Base-by-base conservation (phyloP, 2,329 filamentous ascomycete genomes). In the Ascocoryne sarcoides region DNA sequence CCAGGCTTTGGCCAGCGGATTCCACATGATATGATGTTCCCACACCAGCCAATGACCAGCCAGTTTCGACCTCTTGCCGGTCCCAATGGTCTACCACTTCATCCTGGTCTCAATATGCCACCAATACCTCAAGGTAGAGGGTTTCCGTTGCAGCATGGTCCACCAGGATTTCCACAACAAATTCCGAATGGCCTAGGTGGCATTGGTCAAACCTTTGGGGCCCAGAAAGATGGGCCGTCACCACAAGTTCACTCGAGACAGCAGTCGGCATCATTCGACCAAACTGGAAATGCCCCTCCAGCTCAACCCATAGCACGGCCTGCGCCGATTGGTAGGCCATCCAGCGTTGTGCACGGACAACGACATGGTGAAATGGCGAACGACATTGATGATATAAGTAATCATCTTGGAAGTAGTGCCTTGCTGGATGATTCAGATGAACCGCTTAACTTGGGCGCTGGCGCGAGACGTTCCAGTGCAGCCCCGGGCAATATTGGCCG, bases 391-490 rank as follows among this genome's bases (percentile, higher is more conserved):
- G 76, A 85, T 36, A 65, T 84, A 40, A 82, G 79, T 47, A 76
- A 82, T 45, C 88, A 92, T 53, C 71, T 98, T 18, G 92, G 92
- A 10, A 96, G 90, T 62, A 89, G 87, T 53, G 92, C 89, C 10
- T 69, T 98, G 10, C 69, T 96, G 34, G 82, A 82, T 46, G 88
- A 93, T 56, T 79, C 61, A 54, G 85, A 69, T 63, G 82, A 68
- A 58, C 73, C 63, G 47, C 65, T 51, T 56, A 61, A 43, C 44
- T 46, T 43, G 56, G 64, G 40, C 51, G 49, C 40, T 57, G 67
- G 53, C 49, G 41, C 54, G 45, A 42, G 57, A 56, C 56, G 61
- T 15, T 53, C 54, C 16, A 57, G 56, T 48, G 55, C 42, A 19
- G 52, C 53, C 17, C 55, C 53, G 18, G 51, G 50, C 14, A 54